Base-by-base conservation (phyloP, 2,329 filamentous ascomycete species). In the Colletotrichum orbiculare region DNA sequence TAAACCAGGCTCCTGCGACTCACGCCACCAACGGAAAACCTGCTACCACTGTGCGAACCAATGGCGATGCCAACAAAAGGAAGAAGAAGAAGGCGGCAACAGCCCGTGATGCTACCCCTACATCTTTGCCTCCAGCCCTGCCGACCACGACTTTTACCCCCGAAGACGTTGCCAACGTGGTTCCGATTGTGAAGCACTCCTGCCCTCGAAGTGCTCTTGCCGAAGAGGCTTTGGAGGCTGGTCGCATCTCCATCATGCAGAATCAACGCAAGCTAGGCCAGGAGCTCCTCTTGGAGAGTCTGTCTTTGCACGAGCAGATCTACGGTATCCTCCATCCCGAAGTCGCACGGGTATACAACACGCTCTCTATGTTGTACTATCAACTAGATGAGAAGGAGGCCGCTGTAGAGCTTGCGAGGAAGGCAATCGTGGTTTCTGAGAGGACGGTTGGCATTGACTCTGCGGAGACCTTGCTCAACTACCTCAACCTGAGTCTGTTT, bases 241-340 rank as follows among this genome's bases (percentile, higher is more conserved):
- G 96, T 33, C 92, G 94, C 57, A 95, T 99, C 74, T 97, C 95
- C n/a, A 89, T 99, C 67, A 88, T 96, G 72, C 95, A 98, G 76
- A 91, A 93, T 75, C 94, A 99, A 82, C 95, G 92, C 81, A 96
- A 97, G 79, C 88, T 99, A 49, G 96, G 96, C 45, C 94, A 97
- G 78, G 96, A 99, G 78, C 86, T 99, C 61, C 87, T 99, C 37
- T 83, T 98, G n/a, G 96, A 99, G 79, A 97, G 94, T 42, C 82
- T 99, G 66, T 97, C 96, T 49, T 83, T 99, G 47, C 95, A 99
- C 74, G 96, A 99, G 83, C 96, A 99, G 78, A 98, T 99, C 71
- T 99, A 99, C 73, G 96, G 96, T 66, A 96, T 98, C 62, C 85
- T 99, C 34, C 96, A 99, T 76, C 94, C 96, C 1, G 96, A 99